Evolutionary conservation across 805 yeast species (phyloP), one percentile per base, ranked within the genome.

Genomic region (Ogataea degrootiae): DNA sequence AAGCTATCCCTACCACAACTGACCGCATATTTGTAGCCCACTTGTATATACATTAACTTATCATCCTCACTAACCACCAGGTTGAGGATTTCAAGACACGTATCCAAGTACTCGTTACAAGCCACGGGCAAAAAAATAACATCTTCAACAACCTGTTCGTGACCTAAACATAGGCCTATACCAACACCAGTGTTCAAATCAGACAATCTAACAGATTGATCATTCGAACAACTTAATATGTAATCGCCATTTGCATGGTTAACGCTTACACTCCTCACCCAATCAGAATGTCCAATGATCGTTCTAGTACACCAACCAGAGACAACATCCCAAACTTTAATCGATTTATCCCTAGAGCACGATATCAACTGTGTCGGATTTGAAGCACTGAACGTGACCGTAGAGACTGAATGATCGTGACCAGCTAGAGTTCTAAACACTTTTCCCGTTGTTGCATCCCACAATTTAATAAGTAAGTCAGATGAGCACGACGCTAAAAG

Each of bases 361-460:
- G 85, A 77, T 45, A 82, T 77, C 16, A 84, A 60, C 15, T 71
- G 71, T 26, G 68, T 66, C 2, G 81, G 76, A 34, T 74, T 68
- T 5, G 70, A 59, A 3, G 60, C 65, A 17, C 80, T 73, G 60
- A 85, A 83, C 14, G 70, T 67, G 7, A 87, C 70, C 0, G 79
- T 68, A 0, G 96, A 86, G 0, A 91, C 81, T 1, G 94, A 79
- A 62, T 91, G 96, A 50, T 89, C 95, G 66, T 91, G 98, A 12
- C 97, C 97, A 0, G 82, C 68, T 21, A 91, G 66, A 0, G 89
- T 80, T 35, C 88, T 72, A 1, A 79, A 61, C 40, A 51, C 41
- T 21, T 51, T 45, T 6, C 51, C 53, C 9, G 54, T 37, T 7
- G 49, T 29, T 15, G 79, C 73, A 57, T 82, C 85, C 94, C 95